Evolutionary conservation across 805 yeast species (phyloP), one percentile per base, ranked within the genome.

Genomic region (Scheffersomyces lignosus): DNA sequence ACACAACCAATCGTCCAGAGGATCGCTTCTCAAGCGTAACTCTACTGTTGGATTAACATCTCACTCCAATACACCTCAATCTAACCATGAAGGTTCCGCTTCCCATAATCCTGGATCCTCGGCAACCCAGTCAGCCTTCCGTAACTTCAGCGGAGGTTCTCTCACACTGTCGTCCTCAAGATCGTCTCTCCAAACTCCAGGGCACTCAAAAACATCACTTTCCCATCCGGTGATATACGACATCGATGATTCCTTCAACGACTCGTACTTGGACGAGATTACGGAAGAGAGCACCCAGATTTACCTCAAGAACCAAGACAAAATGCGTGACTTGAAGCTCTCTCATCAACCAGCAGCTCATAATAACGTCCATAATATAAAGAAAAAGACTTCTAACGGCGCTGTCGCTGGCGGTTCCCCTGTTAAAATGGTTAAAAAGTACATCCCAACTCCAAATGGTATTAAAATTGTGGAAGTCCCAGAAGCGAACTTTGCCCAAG

Each of bases 371-470:
- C 24, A 20, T 20, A 10, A 10, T 7, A 7, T 20, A 7, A 20
- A 20, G 10, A 20, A 20, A 10, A 7, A 7, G 10, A 10, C 9
- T 10, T 20, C 24, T 7, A 20, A 10, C 9, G 24, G 24, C 24
- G 10, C 9, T 20, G 10, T 20, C 24, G 10, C 24, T 10, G 7
- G 9, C 10, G 7, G 9, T 20, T 7, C 9, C 10, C 37, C 45
- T 13, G 58, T 51, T 10, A 74, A 65, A 37, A 81, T 75, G 62
- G 74, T 83, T 7, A 82, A 80, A 46, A 81, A 78, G 44, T 84
- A 83, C 61, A 71, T 84, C 31, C 91, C 93, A 2, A 81, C 88
- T 2, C 80, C 86, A 3, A 71, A 77, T 48, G 93, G 93, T 10
- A 68, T 84, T 37, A 75, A 81, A 33, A 70, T 82, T 7, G 66